A percentile compares a stretch with the other conserved stretches of the same genome.
These are phyloP conservation scores for Lentinula raphanica DNA, from an alignment of 768 basidiomycete species.

Conservation along the genomic window DNA sequence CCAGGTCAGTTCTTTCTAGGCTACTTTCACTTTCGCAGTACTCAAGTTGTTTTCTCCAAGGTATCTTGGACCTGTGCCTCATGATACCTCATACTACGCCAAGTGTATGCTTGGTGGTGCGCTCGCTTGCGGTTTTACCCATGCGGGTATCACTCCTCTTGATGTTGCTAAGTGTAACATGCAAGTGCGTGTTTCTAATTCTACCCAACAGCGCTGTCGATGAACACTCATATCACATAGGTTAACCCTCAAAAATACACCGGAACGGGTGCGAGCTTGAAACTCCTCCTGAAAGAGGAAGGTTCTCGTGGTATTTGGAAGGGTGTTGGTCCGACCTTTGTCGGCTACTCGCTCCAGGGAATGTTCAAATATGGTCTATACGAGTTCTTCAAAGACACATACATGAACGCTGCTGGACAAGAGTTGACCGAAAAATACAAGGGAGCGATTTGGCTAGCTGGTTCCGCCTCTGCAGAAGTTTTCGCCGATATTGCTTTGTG, in stretches of 20 bases:
- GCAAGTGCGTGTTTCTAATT: conserved; percentile 51
- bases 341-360: conserved; percentile 94
- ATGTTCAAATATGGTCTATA: conserved; percentile 99
- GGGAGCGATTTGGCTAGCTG: conserved; percentile 87
- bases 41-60: not conserved
- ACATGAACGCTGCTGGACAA: conserved; percentile 87
- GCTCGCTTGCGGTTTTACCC: conserved; percentile 83
- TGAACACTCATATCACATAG: conserved; percentile 26
- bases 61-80: conserved; percentile 13
- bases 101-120: conserved; percentile 87
- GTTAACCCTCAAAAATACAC: conserved; percentile 74
- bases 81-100: conserved; percentile 54
- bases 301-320: conserved; percentile 88
- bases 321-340: conserved; percentile 87
- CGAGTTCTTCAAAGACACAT: conserved; percentile 91
- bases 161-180: conserved; percentile 92
- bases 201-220: conserved; percentile 4
- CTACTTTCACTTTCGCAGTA: not conserved
- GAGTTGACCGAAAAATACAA: conserved; percentile 77
- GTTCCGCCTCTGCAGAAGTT: conserved; percentile 91
- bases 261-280: conserved; percentile 57
- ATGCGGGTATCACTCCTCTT: conserved; percentile 82
- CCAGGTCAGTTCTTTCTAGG: conserved; percentile 4
- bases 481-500: conserved; percentile 96
- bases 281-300: conserved; percentile 70